Evolutionary conservation across 2,329 filamentous ascomycete species (phyloP), one percentile per base, ranked within the genome.

Genomic region (Arthrobotrys entomopaga): DNA sequence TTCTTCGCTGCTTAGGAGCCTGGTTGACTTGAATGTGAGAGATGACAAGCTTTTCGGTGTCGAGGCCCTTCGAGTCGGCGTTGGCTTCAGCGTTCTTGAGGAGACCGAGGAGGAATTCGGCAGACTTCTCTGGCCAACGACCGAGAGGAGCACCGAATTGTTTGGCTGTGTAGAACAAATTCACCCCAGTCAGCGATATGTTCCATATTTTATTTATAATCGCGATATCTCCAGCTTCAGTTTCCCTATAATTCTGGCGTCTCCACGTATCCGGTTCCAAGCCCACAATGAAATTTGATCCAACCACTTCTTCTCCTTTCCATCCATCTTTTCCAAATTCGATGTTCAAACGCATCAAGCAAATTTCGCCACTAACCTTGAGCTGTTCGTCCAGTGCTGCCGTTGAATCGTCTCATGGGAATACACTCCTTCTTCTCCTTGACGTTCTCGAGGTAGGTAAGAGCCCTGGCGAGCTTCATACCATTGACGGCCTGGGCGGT

Each of bases 21-120:
- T 99, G 95, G 92, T 99, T 99, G 89, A 99, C 95, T 88, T 99
- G 95, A 87, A 99, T 99, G 91, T 97, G 96, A 92, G 97, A 97
- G 87, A 99, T 91, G 83, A 98, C 86, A 83, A 99, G 88, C 88
- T 96, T 96, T 86, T 90, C 90, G 83, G 93, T 98, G 86, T 99
- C 93, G 82, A 97, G 92, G 82, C 93, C 93, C 89, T 97, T 97
- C 84, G 91, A 91, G 81, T 97, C 93, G 83, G 93, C 93, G 85
- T 97, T 97, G 86, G 93, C 90, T 88, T 96, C 93, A 80, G 93
- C 93, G 86, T 97, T 97, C 89, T 93, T 95, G 81, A 99, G 91
- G 81, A 99, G 92, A 83, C 91, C 91, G 85, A 97, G 90, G 78
- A 99, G 89, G 88, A 96, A 97, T 87, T 97, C 90, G 85, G 96